Evolutionary conservation across 2,329 filamentous ascomycete species (phyloP), one percentile per base, ranked within the genome.

Genomic region (Aspergillus unguis): DNA sequence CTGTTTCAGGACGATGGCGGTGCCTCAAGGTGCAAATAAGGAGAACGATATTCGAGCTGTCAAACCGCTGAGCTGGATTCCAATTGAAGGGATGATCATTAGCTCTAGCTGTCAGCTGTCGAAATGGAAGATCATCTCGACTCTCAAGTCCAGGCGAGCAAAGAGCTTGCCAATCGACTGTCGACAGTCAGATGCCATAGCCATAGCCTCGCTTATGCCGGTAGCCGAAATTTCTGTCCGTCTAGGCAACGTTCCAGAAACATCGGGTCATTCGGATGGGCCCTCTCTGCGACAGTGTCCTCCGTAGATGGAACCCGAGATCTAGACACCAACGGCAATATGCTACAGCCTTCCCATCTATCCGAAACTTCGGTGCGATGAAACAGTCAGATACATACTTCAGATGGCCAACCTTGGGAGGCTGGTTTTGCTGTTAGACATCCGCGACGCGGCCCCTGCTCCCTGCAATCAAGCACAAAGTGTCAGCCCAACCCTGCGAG

Each of bases 191-290:
- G 4, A 11, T 43, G 32, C 47, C 9, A 44, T 49, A 43, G 38
- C 38, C 11, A 9, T 11, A 31, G 32, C 10, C n/a, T 44, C 47
- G 47, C 40, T 29, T 36, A 17, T 49, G 31, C 47, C 47, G 40
- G 38, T 17, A 42, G 29, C 38, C 37, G 47, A 49, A 29, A 43
- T 49, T 49, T 40, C 23, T 17, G 17, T 17, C 17, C 33, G 42
- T 23, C 40, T 47, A 48, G 47, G 52, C 45, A 42, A 51, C 43
- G 58, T 60, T 60, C 58, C 57, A 60, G 58, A 60, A 60, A 58
- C 50, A 45, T 54, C 57, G 53, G 53, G 57, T 58, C 48, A 52
- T n/a, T 23, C 36, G 8, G 11, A 52, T 51, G 54, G 50, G 23
- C 29, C 48, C 40, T 47, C 56, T 50, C 46, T 56, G 53, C 38